Percentiles rank a stretch among this genome's conserved stretches.
These are phyloP conservation scores for Polyporus tsugae DNA, from an alignment of 1,284 basidiomycete genomes.

Conservation along the genomic window DNA sequence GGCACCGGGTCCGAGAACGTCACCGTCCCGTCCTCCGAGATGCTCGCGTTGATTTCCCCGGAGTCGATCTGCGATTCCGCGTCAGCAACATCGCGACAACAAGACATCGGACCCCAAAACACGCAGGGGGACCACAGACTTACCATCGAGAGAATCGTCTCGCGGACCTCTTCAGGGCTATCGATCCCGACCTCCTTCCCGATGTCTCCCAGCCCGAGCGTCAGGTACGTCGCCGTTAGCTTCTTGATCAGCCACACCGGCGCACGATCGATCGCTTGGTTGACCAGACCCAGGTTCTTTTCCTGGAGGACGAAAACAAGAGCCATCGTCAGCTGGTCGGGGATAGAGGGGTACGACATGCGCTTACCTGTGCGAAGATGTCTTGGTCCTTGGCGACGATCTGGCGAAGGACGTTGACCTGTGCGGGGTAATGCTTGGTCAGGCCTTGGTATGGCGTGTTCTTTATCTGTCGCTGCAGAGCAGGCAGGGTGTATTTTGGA, in stretches of 20 bases:
- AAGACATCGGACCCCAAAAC: neutral
- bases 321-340: neutral
- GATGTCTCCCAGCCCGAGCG: constrained; percentile 75
- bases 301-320: constrained; percentile 54
- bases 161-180: constrained; percentile 61
- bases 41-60: constrained; percentile 69
- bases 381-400: constrained; percentile 61
- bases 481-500: constrained; percentile 74
- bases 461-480: constrained; percentile 67
- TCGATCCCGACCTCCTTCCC: constrained; percentile 65
- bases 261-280: constrained; percentile 69
- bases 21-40: constrained; percentile 72
- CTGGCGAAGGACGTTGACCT: constrained; percentile 50
- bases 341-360: neutral
- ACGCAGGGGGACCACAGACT: constrained; percentile 7
- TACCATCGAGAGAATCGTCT: constrained; percentile 77
- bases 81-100: neutral
- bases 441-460: constrained; percentile 67
- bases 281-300: constrained; percentile 72
- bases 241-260: constrained; percentile 80
- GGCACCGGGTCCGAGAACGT: constrained; percentile 72
- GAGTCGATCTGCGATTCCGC: constrained; percentile 63
- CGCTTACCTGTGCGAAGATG: constrained; percentile 56
- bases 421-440: constrained; percentile 67
- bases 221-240: constrained; percentile 81